Percentiles rank a stretch among this genome's conserved stretches.
phyloP scores from a whole-genome alignment of 768 basidiomycete species.

The Lentinula edodes region DNA sequence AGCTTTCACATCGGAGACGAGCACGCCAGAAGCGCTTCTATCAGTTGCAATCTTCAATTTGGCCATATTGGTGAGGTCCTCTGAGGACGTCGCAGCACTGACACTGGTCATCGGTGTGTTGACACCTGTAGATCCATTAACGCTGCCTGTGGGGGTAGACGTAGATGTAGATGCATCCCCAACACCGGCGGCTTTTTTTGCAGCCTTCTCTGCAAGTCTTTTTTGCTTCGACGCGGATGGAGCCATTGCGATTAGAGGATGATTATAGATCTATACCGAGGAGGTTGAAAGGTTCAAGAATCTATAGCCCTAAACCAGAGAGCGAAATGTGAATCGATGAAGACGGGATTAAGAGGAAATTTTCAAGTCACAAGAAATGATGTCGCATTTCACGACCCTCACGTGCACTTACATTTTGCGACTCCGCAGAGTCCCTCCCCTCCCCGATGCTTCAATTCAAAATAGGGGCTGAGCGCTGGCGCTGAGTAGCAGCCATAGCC shows the following conservation, averaged over 20 bases:
- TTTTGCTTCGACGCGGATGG: slow-evolving; percentile 88
- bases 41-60: slow-evolving; percentile 89
- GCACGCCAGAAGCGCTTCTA: slow-evolving; percentile 86
- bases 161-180: slow-evolving; percentile 51
- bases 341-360: not conserved
- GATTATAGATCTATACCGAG: not conserved
- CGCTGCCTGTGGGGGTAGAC: slow-evolving; percentile 58
- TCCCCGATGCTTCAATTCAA: not conserved
- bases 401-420: too few relatives aligned
- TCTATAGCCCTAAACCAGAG: not conserved
- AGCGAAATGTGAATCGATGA: not conserved
- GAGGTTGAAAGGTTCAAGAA: not conserved
- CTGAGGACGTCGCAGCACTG: slow-evolving; percentile 74
- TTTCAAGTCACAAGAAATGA: not conserved
- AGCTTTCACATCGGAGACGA: slow-evolving; percentile 87
- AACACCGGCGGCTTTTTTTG: slow-evolving; percentile 55
- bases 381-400: not conserved
- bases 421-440: too few relatives aligned
- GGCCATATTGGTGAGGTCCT: slow-evolving; percentile 81
- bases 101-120: slow-evolving; percentile 81
- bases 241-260: slow-evolving; percentile 27
- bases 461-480: too few relatives aligned
- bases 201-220: slow-evolving; percentile 90
- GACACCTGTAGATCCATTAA: slow-evolving; percentile 46
- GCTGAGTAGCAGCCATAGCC: too few relatives aligned